Evolutionary conservation across 108 stramenopile species (phyloP), one percentile per base, ranked within the genome.

Genomic region (Aureococcus anophagefferens): DNA sequence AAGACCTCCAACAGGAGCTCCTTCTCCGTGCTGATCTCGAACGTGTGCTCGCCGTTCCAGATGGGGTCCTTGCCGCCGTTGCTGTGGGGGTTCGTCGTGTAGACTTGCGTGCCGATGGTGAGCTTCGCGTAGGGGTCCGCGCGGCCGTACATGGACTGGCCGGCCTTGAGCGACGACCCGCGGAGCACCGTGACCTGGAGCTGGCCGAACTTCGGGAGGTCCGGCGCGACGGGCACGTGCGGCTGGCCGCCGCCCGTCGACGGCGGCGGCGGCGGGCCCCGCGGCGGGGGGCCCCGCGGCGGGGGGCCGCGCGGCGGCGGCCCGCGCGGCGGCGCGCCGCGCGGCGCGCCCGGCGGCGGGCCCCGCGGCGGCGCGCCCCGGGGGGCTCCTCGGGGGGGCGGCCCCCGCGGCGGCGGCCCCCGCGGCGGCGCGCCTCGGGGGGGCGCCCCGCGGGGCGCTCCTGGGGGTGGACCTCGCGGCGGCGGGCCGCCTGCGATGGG

Each of bases 11-110:
- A 73, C 65, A 84, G 76, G 14, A 89, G 66, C 31, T 89, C 87
- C 76, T 87, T 85, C 74, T 91, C 89, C 35, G 86, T 90, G 28
- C 79, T 84, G 15, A 91, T 90, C 40, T 91, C 87, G 74, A 88
- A 91, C 33, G 87, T 87, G 72, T 88, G 89, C 74, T 85, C 86
- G 71, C 88, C 86, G 29, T 89, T 87, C 89, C 89, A 90, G 37
- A 89, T 76, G 30, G 89, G 89, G 40, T 87, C 84, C 74, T 89
- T 91, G 40, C 91, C 91, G 30, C 89, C 91, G 64, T 84, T 75
- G 46, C 66, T 68, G 74, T 87, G 83, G 33, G 81, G 77, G 76
- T 83, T 73, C 16, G 87, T 88, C 33, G 45, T n/a, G 35, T 67
- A 74, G 29, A 82, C 83, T 59, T 77, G 85, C 28, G 72, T 71